Base-by-base conservation (phyloP, 257 asterid genomes). In the Scutellaria barbata region DNA sequence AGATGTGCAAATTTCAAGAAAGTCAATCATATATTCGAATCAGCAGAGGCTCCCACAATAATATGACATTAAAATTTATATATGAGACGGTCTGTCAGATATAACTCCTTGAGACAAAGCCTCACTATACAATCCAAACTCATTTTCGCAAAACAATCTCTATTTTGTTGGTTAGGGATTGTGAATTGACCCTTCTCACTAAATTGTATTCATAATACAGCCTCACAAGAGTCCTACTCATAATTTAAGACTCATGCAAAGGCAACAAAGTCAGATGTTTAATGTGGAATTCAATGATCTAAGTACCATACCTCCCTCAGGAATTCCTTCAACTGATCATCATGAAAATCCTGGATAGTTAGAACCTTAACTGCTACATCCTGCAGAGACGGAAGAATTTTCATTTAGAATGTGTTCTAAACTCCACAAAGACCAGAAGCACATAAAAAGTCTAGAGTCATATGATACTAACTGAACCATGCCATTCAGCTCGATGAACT, bases 401-500 rank as follows among this genome's bases (percentile, higher is more conserved):
- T 69, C 25, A 53, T n/a, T 64, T 54, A 12, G 50, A 22, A 14
- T 12, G 39, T 17, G 11, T 52, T 37, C 8, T 11, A 50, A 63
- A 10, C 57, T 11, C 59, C 55, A 42, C 60, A 56, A 48, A 67
- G 10, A 58, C 8, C 63, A 51, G 45, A 74, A 51, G 52, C 39
- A 47, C 51, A 54, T 3, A 7, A 45, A n/a, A 52, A 22, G 9
- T 66, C 46, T 47, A 47, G 13, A 70, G 51, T 1, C 53, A 54
- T 22, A 58, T 56, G 41, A 73, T 25, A 83, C 99, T 87, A 40
- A 92, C 98, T 69, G 96, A 91, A 78, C 98, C 99, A 82, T 95
- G 95, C 99, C 99, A 95, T 59, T 95, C 99, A 73, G 98, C 99
- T 68, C 99, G 96, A 83, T 91, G 95, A 74, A 95, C 99, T 14